phyloP scores from a whole-genome alignment of 2,329 filamentous ascomycete species.

The Clonostachys sp. region DNA sequence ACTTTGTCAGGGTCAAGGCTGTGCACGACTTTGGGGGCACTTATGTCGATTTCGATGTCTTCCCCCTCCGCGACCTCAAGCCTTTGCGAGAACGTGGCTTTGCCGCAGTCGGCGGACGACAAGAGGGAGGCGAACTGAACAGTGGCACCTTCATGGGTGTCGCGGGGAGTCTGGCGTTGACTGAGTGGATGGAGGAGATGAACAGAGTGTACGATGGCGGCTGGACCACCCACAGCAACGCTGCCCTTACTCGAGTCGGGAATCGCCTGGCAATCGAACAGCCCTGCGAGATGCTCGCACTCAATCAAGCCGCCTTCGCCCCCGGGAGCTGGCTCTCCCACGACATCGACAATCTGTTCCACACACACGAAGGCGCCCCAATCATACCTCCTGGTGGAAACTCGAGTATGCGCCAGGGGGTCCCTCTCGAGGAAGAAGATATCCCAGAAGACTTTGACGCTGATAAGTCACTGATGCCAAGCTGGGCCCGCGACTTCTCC shows the following conservation, averaged over 20 bases:
- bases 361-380: slow-evolving; percentile 4
- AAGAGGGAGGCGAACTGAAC: slow-evolving; percentile 9
- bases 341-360: slow-evolving; percentile 7
- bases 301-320: slow-evolving; percentile 14
- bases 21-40: slow-evolving; percentile 11
- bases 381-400: neutral
- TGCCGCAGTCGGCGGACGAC: slow-evolving; percentile 8
- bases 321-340: slow-evolving; percentile 10
- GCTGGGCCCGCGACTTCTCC: slow-evolving; percentile 11
- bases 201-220: slow-evolving; percentile 16
- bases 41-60: slow-evolving; percentile 13
- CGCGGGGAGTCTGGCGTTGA: slow-evolving; percentile 8
- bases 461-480: neutral
- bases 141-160: slow-evolving; percentile 15
- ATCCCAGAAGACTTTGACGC: slow-evolving; percentile 4
- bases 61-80: slow-evolving; percentile 7
- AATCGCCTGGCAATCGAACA: slow-evolving; percentile 38
- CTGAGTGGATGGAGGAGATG: slow-evolving; percentile 12
- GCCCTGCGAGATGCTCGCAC: slow-evolving; percentile 14
- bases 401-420: neutral
- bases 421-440: slow-evolving; percentile 1
- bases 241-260: slow-evolving; percentile 14
- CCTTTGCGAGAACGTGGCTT: slow-evolving; percentile 7
- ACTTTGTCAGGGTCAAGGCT: slow-evolving; percentile 12
- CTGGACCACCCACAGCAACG: slow-evolving; percentile 20